Evolutionary conservation across 1,139 yeast genomes (phyloP), one percentile per base, ranked within the genome.

Genomic region (Hyphopichia khmerensis): DNA sequence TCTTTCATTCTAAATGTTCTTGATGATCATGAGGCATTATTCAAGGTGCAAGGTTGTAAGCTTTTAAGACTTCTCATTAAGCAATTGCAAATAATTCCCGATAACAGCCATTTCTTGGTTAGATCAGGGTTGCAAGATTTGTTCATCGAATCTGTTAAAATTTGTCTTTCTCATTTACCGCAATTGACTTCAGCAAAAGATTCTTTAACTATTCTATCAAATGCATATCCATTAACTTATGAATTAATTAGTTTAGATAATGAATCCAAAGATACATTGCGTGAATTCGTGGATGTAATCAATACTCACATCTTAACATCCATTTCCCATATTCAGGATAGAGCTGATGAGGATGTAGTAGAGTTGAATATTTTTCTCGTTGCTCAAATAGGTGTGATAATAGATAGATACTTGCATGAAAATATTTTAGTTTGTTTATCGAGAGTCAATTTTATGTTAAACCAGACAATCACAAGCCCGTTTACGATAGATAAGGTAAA

Each of bases 1-100:
- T 79, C 86, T 1, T 71, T 80, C 9, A 60, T 68, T 4, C 56
- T 82, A 19, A 78, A 78, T 45, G 56, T 79, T 10, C 55, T 79
- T 17, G 85, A 81, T 50, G 79, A 77, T 45, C 70, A 72, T 40
- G 79, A 77, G 19, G 67, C 76, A 0, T 48, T 49, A 7, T 60
- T 70, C 41, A 79, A 80, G 48, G 51, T 62, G 0, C 69, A 69
- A 42, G 82, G 80, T 11, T 69, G 75, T 41, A 50, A 53, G 17
- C 49, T 79, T 2, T 52, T 72, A 3, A 45, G 43, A 2, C 29
- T 51, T 8, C 46, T 75, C 3, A 46, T 67, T 4, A 44, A 50
- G 1, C 40, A n/a, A 2, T 19, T 36, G 13, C 16, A 9, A 5
- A 3, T 4, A 9, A 17, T 26, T n/a, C 24, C 24, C 24, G 11